Conservation (phyloP, 2,329 filamentous ascomycete species). For the Fusarium acutatum region DNA sequence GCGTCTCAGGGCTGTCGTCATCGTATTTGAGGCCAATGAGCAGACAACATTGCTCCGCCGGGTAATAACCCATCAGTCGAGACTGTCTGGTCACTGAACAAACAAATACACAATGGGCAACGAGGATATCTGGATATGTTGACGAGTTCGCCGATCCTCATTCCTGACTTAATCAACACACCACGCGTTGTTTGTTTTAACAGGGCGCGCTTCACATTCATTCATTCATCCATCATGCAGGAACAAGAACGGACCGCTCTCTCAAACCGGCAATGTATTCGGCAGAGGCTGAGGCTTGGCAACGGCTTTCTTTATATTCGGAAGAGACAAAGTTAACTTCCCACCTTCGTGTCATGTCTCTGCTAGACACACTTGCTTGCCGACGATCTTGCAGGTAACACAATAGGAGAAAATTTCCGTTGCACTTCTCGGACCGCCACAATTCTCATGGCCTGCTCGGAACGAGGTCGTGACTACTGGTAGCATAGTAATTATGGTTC, state of each 20-base stretch:
- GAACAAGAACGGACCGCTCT: neutral
- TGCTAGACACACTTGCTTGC: neutral
- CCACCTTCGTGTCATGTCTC: neutral
- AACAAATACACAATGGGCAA: neutral
- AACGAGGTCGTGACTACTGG: neutral
- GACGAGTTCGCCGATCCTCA: neutral
- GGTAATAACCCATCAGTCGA: neutral
- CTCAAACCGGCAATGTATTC: neutral
- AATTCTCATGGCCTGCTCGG: neutral
- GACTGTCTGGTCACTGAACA: neutral
- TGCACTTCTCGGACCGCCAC: neutral
- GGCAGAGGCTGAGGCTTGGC: slow-evolving; percentile 7
- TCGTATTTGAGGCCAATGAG: slow-evolving; percentile 7
- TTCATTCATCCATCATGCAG: neutral
- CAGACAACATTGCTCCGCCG: neutral
- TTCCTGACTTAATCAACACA: neutral
- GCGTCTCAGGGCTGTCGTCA: neutral
- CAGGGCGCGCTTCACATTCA: neutral
- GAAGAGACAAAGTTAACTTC: neutral
- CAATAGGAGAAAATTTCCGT: neutral
- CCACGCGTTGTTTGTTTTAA: neutral
- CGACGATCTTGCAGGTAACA: neutral
- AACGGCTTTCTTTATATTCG: neutral
- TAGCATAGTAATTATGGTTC: neutral
- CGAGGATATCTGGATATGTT: neutral